phyloP scores from a whole-genome alignment of 1,139 yeast genomes.

The Pichia sp. region DNA sequence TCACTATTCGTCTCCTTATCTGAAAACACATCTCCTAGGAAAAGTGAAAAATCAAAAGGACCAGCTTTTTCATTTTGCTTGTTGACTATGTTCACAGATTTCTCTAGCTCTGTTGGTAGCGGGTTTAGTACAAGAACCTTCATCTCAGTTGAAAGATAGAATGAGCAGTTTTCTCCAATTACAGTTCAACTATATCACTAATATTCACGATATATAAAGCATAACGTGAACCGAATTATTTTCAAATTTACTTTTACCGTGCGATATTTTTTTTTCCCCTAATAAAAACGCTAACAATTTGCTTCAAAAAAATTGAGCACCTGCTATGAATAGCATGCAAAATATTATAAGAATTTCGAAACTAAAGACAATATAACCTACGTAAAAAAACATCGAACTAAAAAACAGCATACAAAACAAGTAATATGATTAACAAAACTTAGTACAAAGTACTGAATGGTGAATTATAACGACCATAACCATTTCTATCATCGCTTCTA shows the following conservation, averaged over 20 bases:
- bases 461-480: conserved; percentile 27
- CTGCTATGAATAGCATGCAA: too few relatives aligned
- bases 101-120: conserved; percentile 36
- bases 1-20: not conserved
- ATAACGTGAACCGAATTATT: too few relatives aligned
- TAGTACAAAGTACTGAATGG: conserved; percentile 35
- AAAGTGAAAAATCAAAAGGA: conserved; percentile 54
- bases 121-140: conserved; percentile 46
- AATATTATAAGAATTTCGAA: too few relatives aligned
- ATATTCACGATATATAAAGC: too few relatives aligned
- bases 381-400: not conserved
- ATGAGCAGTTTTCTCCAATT: too few relatives aligned
- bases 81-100: conserved; percentile 47
- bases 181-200: too few relatives aligned
- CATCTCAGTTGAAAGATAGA: not conserved
- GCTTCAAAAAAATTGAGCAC: too few relatives aligned
- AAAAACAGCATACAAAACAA: conserved; percentile 5
- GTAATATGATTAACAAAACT: not conserved
- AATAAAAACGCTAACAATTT: too few relatives aligned
- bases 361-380: not conserved
- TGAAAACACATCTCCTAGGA: conserved; percentile 45
- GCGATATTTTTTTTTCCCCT: too few relatives aligned
- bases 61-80: conserved; percentile 53
- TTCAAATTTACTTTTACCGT: too few relatives aligned
- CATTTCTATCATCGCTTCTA: conserved; percentile 19